These are phyloP conservation scores for Aspergillus clavatus DNA, from an alignment of 2,329 filamentous ascomycete genomes.

Conservation along the genomic window DNA sequence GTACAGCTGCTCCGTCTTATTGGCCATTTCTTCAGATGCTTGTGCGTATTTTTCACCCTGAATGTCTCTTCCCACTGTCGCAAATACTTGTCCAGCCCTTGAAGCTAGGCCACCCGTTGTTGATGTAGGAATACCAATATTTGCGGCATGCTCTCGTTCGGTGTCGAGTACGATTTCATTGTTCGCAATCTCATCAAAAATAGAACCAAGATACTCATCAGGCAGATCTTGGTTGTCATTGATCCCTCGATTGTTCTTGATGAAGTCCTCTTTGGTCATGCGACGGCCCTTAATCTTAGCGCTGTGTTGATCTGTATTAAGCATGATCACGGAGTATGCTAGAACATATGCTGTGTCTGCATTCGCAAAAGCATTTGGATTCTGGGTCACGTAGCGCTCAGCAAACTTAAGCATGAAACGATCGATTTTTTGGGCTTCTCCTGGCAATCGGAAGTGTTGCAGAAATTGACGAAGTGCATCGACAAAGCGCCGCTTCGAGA, in stretches of 20 bases:
- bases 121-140: constrained; percentile 61
- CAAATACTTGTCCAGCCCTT: constrained; percentile 80
- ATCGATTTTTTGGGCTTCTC: constrained; percentile 98
- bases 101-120: constrained; percentile 67
- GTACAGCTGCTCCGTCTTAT: constrained; percentile 78
- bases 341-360: constrained; percentile 96
- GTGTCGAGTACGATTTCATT: constrained; percentile 95
- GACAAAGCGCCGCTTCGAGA: constrained; percentile 83
- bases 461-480: constrained; percentile 87
- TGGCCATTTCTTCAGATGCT: constrained; percentile 90
- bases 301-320: constrained; percentile 95
- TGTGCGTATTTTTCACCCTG: constrained; percentile 91
- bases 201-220: constrained; percentile 80
- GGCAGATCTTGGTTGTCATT: constrained; percentile 94
- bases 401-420: constrained; percentile 99
- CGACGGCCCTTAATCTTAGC: constrained; percentile 71
- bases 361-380: constrained; percentile 95
- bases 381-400: constrained; percentile 88
- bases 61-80: constrained; percentile 84
- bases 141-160: constrained; percentile 83
- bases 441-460: constrained; percentile 89
- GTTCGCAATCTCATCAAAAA: constrained; percentile 84
- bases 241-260: constrained; percentile 98
- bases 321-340: constrained; percentile 91
- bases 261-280: constrained; percentile 96